Evolutionary conservation across 1,284 basidiomycete species (phyloP), one percentile per base, ranked within the genome.

Genomic region (Hortiboletus rubellus): DNA sequence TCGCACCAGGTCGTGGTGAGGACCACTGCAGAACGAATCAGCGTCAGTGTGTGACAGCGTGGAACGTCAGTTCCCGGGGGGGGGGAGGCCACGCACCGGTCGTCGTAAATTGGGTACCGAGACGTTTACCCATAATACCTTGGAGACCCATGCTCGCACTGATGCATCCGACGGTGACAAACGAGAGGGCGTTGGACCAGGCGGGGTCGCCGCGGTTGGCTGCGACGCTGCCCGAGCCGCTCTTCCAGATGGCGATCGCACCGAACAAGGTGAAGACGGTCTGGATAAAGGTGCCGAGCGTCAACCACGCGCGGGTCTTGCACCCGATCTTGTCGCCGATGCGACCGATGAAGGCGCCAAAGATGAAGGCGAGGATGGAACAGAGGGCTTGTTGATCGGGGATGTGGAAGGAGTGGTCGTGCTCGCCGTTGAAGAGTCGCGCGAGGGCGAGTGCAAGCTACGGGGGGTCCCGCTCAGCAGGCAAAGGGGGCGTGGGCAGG

Each of bases 1-100:
- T 94, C 91, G 55, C 92, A 90, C 91, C 91, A 94, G 22, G 91
- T 85, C 9, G 91, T 92, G 7, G 89, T 92, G 22, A 91, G 77
- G 47, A 86, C 84, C 54, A 86, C 85, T 83, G 27, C 0, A 18
- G 10, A n/a, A 4, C 12, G 7, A 7, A 8, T 22, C 22, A 27
- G 12, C 4, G 34, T 36, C 7, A 14, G 12, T 36, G 5, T 2
- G 34, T 14, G 3, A 6, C 34, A 14, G n/a, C 22, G 22, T 22
- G 22, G 22, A 22, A 22, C 22, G 22, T 22, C 22, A 3, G 22
- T 2, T 22, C 3, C 22, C 22, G 7, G 49, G 17, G 17, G 10
- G 7, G 18, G 15, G 5, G 8, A 5, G 5, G 6, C 4, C 3
- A 63, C 85, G 64, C 56, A 89, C 87, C 83, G 18, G 87, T 89